A percentile compares a stretch with the other conserved stretches of the same genome.
Conservation (phyloP, 148 eudicot genomes). For the Camellia lanceoleosa region DNA sequence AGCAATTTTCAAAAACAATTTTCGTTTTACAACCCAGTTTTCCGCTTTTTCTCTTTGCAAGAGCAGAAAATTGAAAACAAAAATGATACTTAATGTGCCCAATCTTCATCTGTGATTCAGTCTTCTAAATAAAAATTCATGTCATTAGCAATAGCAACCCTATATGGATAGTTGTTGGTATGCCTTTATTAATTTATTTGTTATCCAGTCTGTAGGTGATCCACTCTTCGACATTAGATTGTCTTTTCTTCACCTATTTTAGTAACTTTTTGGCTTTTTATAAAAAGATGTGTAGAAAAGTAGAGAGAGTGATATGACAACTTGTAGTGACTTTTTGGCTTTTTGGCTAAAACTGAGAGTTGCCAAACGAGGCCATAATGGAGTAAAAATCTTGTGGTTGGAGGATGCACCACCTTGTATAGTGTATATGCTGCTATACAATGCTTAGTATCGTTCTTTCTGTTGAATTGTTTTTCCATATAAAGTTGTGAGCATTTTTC, state of each 20-base stretch:
- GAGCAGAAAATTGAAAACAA: too few species aligned
- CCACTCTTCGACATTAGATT: background rate
- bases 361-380: background rate
- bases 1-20: background rate
- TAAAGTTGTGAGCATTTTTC: slow-evolving; percentile 17
- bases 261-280: too few species aligned
- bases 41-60: too few species aligned
- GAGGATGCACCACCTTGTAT: background rate
- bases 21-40: too few species aligned
- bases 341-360: too few species aligned
- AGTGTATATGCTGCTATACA: background rate
- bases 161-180: background rate
- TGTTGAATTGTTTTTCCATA: background rate
- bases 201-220: background rate
- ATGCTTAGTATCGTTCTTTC: background rate
- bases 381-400: background rate
- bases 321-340: too few species aligned
- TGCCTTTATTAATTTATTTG: background rate
- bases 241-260: background rate
- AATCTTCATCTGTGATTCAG: background rate
- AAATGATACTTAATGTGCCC: background rate
- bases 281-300: too few species aligned
- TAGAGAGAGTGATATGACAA: too few species aligned
- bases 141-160: background rate
- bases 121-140: background rate